These are phyloP conservation scores for Macrocybe gigantea DNA, from an alignment of 768 basidiomycete species.

Conservation along the genomic window DNA sequence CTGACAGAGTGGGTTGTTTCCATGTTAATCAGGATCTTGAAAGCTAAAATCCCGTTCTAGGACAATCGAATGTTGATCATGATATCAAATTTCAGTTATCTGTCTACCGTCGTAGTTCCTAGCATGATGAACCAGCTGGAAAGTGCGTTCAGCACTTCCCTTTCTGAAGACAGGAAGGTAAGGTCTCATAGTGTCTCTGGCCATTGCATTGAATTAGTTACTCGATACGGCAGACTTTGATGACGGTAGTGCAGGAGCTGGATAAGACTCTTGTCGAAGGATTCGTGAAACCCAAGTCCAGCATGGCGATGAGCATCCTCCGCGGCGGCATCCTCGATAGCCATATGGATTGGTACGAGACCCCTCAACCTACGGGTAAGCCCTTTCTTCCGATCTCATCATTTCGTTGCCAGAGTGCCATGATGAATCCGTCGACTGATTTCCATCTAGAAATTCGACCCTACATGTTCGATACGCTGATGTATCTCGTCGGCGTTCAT, in stretches of 20 bases:
- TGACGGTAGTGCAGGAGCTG: slow-evolving; percentile 74
- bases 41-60: slow-evolving; percentile 31
- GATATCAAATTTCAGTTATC: slow-evolving; percentile 80
- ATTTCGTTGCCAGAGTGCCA: not conserved
- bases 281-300: slow-evolving; percentile 79
- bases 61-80: slow-evolving; percentile 84
- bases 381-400: too few species aligned
- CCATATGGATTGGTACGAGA: slow-evolving; percentile 91
- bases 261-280: slow-evolving; percentile 88
- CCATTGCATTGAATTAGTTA: not conserved
- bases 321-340: slow-evolving; percentile 74
- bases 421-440: not conserved
- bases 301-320: slow-evolving; percentile 58
- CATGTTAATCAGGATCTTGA: slow-evolving; percentile 1
- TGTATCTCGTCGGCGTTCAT: slow-evolving; percentile 88
- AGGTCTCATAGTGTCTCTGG: slow-evolving; percentile 9
- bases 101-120: slow-evolving; percentile 67
- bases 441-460: slow-evolving; percentile 72
- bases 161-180: slow-evolving; percentile 71
- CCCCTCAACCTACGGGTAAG: slow-evolving; percentile 80
- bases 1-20: slow-evolving; percentile 46
- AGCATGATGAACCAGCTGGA: slow-evolving; percentile 79
- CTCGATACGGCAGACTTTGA: slow-evolving; percentile 45
- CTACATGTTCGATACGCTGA: slow-evolving; percentile 87
- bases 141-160: slow-evolving; percentile 62